Conservation (phyloP, 768 basidiomycete genomes). For the Lyophyllum decastes region DNA sequence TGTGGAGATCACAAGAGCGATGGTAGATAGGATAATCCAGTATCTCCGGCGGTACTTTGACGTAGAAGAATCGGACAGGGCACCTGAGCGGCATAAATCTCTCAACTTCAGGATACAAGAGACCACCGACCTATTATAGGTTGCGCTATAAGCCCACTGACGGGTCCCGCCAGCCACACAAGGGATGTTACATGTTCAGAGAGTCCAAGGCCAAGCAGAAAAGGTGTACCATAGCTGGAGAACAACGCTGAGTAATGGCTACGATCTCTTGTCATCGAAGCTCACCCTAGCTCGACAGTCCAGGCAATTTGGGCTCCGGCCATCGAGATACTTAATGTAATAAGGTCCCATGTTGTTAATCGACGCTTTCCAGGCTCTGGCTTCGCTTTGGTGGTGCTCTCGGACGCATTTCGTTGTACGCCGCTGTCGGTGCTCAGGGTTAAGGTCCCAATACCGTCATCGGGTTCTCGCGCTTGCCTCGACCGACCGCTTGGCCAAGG, state of each 20-base stretch:
- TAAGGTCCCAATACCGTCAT: slow-evolving; percentile 1
- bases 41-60: slow-evolving; percentile 90
- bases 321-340: slow-evolving; percentile 89
- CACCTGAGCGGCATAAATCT: slow-evolving; percentile 57
- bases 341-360: slow-evolving; percentile 67
- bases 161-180: slow-evolving; percentile 95
- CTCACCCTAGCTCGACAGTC: slow-evolving; percentile 93
- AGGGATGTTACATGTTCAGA: slow-evolving; percentile 90
- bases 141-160: slow-evolving; percentile 93
- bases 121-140: slow-evolving; percentile 86
- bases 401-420: slow-evolving; percentile 9
- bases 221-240: slow-evolving; percentile 91
- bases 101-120: slow-evolving; percentile 22
- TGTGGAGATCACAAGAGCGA: slow-evolving; percentile 77
- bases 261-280: slow-evolving; percentile 6
- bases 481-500: slow-evolving; percentile 63
- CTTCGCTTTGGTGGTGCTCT: slow-evolving; percentile 20
- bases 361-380: slow-evolving; percentile 33
- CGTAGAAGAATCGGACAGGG: slow-evolving; percentile 91
- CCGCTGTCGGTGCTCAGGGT: slow-evolving; percentile 13
- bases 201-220: slow-evolving; percentile 68
- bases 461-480: slow-evolving; percentile 20
- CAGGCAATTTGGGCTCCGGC: slow-evolving; percentile 93
- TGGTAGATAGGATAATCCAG: slow-evolving; percentile 91
- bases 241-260: slow-evolving; percentile 14